Conservation (phyloP, 257 asterid genomes). For the Ajuga chamaepitys region DNA sequence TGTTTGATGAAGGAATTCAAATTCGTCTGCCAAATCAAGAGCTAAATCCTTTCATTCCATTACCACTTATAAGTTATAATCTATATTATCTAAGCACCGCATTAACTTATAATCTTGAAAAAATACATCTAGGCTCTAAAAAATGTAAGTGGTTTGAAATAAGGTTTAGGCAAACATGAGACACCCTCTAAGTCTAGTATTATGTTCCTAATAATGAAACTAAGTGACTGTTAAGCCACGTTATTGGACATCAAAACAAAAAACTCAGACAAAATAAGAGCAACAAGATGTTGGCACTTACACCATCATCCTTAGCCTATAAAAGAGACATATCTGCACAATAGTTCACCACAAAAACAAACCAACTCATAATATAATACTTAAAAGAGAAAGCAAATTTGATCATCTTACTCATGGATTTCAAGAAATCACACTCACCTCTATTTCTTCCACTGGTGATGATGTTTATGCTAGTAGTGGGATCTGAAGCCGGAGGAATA, state of each 20-base stretch:
- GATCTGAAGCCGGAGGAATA: slow-evolving; percentile 48
- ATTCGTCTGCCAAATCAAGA: too few species aligned
- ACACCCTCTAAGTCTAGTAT: too few species aligned
- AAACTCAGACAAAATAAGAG: slow-evolving; percentile 19
- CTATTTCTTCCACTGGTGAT: slow-evolving; percentile 7
- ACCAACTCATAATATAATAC: background rate
- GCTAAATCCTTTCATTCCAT: too few species aligned
- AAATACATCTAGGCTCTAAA: too few species aligned
- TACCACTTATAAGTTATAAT: too few species aligned
- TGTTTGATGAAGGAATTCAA: too few species aligned
- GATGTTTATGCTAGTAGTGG: slow-evolving; percentile 26
- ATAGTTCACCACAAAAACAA: slow-evolving; percentile 4
- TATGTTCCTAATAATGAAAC: background rate
- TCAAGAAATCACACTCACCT: slow-evolving; percentile 17
- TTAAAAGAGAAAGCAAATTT: too few species aligned
- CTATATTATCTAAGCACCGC: too few species aligned
- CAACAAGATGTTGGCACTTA: background rate
- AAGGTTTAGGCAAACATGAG: too few species aligned
- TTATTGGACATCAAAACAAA: background rate
- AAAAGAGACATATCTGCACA: slow-evolving; percentile 2
- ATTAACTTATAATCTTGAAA: too few species aligned
- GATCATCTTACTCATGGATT: slow-evolving; percentile 12
- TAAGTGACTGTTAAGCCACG: slow-evolving; percentile 18
- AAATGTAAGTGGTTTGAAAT: too few species aligned
- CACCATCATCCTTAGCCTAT: slow-evolving; percentile 8